Conservation (phyloP, 1,284 basidiomycete species). For the Cryptococcus neoformans region DNA sequence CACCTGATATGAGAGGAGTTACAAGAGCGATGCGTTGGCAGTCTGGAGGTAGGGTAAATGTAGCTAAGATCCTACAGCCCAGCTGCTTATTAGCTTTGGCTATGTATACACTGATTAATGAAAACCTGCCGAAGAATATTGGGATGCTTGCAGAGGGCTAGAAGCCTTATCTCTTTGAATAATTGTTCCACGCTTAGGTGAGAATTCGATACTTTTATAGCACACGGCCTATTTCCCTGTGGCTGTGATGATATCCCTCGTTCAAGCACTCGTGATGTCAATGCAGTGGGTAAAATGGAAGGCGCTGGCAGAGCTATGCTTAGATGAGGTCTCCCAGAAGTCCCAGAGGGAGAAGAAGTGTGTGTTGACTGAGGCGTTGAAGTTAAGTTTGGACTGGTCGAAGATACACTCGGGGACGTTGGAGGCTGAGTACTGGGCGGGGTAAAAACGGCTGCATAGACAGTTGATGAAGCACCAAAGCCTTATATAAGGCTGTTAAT, state of each 20-base stretch:
- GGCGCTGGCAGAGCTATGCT: background rate
- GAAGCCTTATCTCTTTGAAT: conserved; percentile 32
- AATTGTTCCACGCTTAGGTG: conserved; percentile 33
- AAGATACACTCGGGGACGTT: background rate
- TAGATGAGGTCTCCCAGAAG: conserved; percentile 1
- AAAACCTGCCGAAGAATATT: conserved; percentile 38
- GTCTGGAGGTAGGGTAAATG: conserved; percentile 43
- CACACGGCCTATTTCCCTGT: conserved; percentile 18
- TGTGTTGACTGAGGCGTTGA: background rate
- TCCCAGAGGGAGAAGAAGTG: background rate
- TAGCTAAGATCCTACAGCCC: conserved; percentile 30
- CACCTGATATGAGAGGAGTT: conserved; percentile 39
- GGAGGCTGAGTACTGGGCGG: background rate
- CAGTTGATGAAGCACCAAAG: conserved; percentile 42
- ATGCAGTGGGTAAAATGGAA: background rate
- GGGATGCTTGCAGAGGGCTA: conserved; percentile 36
- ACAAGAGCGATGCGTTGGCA: conserved; percentile 39
- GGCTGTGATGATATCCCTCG: conserved; percentile 7
- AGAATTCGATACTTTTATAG: conserved; percentile 40
- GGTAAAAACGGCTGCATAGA: conserved; percentile 34
- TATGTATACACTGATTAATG: background rate
- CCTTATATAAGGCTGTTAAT: conserved; percentile 20
- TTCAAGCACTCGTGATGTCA: background rate
- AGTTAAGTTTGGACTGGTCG: background rate
- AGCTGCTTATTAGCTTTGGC: background rate